Evolutionary conservation across 2,329 filamentous ascomycete genomes (phyloP).

Genomic region (Pseudocercospora crystallina): DNA sequence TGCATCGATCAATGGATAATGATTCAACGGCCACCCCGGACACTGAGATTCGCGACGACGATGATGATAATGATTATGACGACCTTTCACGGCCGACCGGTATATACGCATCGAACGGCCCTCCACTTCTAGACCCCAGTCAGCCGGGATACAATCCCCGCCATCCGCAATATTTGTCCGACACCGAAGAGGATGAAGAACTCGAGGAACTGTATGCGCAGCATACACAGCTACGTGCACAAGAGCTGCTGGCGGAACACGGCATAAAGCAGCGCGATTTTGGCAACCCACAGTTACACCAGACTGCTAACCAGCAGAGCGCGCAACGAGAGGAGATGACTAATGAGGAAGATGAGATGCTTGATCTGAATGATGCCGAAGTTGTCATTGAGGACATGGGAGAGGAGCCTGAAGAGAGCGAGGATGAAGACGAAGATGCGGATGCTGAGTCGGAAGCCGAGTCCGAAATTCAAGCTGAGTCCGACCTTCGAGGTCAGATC

Average conservation of each 20-base stretch:
- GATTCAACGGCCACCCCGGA: slow-evolving; percentile 4
- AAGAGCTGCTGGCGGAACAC: slow-evolving; percentile 7
- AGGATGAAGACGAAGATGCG: slow-evolving; percentile 11
- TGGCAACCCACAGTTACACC: background rate
- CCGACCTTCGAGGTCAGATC: too few species aligned
- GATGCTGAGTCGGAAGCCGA: slow-evolving; percentile 10
- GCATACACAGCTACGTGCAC: slow-evolving; percentile 6
- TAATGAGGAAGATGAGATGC: slow-evolving; percentile 8
- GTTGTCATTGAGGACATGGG: slow-evolving; percentile 25
- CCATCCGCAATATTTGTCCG: slow-evolving; percentile 14
- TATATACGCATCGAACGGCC: slow-evolving; percentile 1
- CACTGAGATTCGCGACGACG: slow-evolving; percentile 3
- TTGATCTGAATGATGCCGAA: slow-evolving; percentile 21
- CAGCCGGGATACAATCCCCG: slow-evolving; percentile 1
- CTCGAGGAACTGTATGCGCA: slow-evolving; percentile 15
- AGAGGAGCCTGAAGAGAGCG: slow-evolving; percentile 14
- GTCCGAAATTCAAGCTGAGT: too few species aligned
- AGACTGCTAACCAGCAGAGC: background rate
- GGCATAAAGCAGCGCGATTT: slow-evolving; percentile 14
- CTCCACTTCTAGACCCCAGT: background rate
- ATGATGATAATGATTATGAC: slow-evolving; percentile 6
- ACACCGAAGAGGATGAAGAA: slow-evolving; percentile 26
- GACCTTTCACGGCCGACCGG: slow-evolving; percentile 1
- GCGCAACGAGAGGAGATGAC: too few species aligned
- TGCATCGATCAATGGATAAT: background rate